Base-by-base conservation (phyloP, 148 eudicot genomes). In the Diospyros kaki region DNA sequence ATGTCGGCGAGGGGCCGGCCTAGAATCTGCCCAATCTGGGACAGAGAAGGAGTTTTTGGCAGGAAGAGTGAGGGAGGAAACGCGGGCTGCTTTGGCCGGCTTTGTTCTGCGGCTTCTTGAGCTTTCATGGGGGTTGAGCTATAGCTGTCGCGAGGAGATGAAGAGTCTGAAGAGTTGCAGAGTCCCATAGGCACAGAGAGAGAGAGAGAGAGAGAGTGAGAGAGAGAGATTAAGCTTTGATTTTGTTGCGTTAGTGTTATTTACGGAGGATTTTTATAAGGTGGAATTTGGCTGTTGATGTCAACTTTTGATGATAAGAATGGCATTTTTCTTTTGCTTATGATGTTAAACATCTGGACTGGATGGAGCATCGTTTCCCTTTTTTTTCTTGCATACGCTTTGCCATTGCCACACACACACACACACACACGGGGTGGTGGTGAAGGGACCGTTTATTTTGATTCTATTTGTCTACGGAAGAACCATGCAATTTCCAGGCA, bases 1-100 rank as follows among this genome's bases (percentile, higher is more conserved):
- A 91, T 83, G 68, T 93, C 90, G 0, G 76, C 80, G 51, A 69
- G 88, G 3, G 92, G 90, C 63, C 82, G 84, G 64, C 78, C 71
- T 45, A 94, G 64, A 38, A 94, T 84, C 6, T 83, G 83, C 11
- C 86, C 89, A 28, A 73, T 52, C 55, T 76, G 72, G 1, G 76
- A 41, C 2, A 69, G 66, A 2, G 69, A 68, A 1, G 75, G 48
- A 52, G 42, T 1, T 9, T 52, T 50, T 40, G 60, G 7, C 4
- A 71, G 0, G 43, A 18, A 13, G 2, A n/a, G 10, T 17, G 58
- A 18, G 3, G 41, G 58, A 28, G 2, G 59, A 15, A 4, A 14
- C 1, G 0, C 9, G 42, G 52, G 68, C 6, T 61, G 18, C 4
- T 18, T 48, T 6, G 63, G 62, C 11, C 39, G 64, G 59, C 18